These are phyloP conservation scores for Picea abies DNA, from an alignment of 83 land plant genomes.

Conservation along the genomic window DNA sequence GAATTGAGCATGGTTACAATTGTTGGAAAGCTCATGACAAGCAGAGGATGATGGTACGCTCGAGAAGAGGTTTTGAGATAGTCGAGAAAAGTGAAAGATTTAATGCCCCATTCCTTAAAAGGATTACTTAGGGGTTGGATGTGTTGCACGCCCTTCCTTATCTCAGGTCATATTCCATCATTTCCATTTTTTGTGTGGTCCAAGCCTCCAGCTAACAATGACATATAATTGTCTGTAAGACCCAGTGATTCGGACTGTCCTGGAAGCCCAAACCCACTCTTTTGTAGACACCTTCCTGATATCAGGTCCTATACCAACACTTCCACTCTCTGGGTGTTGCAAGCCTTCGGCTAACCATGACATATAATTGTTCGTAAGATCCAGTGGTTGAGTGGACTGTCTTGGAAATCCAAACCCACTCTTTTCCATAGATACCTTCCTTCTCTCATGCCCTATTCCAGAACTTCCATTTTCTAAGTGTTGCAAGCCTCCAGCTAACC, in stretches of 20 bases:
- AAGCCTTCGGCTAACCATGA: not conserved
- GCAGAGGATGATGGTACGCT: too few species aligned
- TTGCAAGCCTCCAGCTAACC: conserved; percentile 2
- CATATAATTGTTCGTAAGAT: not conserved
- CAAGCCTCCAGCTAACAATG: not conserved
- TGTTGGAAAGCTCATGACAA: too few species aligned
- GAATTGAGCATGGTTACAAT: too few species aligned
- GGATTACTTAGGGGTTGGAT: too few species aligned
- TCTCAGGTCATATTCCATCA: conserved; percentile 5
- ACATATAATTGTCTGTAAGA: not conserved
- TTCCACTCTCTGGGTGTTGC: too few species aligned
- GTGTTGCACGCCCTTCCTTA: not conserved
- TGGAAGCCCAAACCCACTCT: not conserved
- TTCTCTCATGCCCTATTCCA: not conserved
- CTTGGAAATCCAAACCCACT: not conserved
- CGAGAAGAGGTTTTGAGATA: too few species aligned
- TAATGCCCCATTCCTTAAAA: too few species aligned
- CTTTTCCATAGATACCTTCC: too few species aligned
- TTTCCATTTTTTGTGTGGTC: not conserved
- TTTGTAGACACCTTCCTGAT: not conserved
- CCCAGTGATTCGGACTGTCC: not conserved
- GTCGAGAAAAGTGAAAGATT: too few species aligned
- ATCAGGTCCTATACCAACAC: not conserved
- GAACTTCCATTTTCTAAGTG: not conserved
- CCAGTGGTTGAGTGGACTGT: not conserved